phyloP scores from a whole-genome alignment of 148 eudicot genomes.

The Amaranthus hypochondriacus region DNA sequence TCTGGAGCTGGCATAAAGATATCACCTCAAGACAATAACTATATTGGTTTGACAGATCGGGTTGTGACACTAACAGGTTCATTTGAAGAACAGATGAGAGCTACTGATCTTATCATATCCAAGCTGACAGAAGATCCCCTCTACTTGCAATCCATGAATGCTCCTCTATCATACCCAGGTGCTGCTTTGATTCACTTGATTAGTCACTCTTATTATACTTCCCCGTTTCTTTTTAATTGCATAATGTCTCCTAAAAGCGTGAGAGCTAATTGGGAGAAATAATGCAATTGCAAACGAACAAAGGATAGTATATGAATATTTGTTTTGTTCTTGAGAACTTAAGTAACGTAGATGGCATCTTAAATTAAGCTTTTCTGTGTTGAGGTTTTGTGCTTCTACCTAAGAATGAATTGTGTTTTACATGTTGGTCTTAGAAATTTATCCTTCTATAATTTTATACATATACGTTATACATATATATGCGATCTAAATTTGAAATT shows the following conservation, averaged over 20 bases:
- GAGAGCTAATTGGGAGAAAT: too few species aligned
- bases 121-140: conserved; percentile 70
- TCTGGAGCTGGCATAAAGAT: conserved; percentile 86
- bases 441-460: too few species aligned
- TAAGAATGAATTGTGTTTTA: too few species aligned
- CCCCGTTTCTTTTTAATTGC: too few species aligned
- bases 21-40: conserved; percentile 78
- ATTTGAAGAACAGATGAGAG: conserved; percentile 70
- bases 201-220: neutral
- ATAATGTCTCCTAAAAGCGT: too few species aligned
- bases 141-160: conserved; percentile 63
- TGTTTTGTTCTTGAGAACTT: neutral
- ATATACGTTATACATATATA: too few species aligned
- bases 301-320: too few species aligned
- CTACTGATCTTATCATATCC: conserved; percentile 64
- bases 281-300: too few species aligned
- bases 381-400: neutral
- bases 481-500: too few species aligned
- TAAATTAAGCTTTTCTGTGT: neutral
- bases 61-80: conserved; percentile 77
- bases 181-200: conserved; percentile 8
- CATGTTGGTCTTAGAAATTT: too few species aligned
- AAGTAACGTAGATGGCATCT: neutral
- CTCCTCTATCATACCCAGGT: conserved; percentile 81
- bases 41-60: conserved; percentile 75